Percentiles rank a stretch among this genome's conserved stretches.
Conservation (phyloP, 2,329 filamentous ascomycete genomes). For the Leptosphaerulina australis region DNA sequence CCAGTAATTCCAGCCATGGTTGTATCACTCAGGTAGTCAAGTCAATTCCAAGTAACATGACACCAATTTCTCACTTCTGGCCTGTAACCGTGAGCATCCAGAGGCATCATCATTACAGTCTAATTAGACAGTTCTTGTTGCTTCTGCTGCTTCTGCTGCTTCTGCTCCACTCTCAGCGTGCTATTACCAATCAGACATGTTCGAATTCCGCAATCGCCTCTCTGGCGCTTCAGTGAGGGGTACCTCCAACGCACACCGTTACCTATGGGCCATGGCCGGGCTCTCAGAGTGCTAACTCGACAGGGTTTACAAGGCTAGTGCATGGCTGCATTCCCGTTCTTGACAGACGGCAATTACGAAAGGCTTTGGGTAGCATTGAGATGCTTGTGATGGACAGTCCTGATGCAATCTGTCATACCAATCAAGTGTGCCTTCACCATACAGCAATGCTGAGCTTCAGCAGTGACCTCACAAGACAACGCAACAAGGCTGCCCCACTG, state of each 20-base stretch:
- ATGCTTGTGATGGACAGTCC: background rate
- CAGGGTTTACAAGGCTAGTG: background rate
- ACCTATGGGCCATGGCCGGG: background rate
- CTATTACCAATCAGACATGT: slow-evolving; percentile 1
- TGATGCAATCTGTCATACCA: background rate
- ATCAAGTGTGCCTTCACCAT: background rate
- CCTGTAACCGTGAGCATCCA: background rate
- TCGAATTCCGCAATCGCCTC: background rate
- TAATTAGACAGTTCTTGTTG: background rate
- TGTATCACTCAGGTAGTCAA: background rate
- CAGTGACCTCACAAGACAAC: background rate
- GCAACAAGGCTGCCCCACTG: background rate
- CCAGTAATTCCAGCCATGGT: background rate
- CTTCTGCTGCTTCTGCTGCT: too few species aligned
- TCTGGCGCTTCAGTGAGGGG: slow-evolving; percentile 8
- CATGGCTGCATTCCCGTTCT: background rate
- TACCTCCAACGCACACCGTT: background rate
- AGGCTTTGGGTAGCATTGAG: background rate
- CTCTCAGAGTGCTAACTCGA: background rate
- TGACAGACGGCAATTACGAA: slow-evolving; percentile 1
- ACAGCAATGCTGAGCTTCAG: background rate
- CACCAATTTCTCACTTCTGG: background rate
- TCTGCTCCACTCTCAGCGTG: background rate
- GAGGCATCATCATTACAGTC: background rate
- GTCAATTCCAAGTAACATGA: background rate